Percentiles rank a stretch among this genome's conserved stretches.
phyloP scores from a whole-genome alignment of 139 green algal species.

The Chlorella sp. region DNA sequence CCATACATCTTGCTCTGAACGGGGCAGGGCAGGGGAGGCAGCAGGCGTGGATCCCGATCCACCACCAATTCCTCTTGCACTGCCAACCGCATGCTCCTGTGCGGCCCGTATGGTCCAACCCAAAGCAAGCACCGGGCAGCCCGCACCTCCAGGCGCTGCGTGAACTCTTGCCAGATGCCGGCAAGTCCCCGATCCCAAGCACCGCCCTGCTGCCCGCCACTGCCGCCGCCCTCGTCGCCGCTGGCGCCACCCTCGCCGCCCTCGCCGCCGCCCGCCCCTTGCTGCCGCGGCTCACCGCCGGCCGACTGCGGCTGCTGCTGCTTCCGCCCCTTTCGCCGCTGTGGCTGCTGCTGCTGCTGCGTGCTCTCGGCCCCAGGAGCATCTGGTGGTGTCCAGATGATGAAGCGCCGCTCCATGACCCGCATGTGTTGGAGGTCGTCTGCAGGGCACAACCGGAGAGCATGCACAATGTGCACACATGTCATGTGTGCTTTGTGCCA shows the following conservation, averaged over 20 bases:
- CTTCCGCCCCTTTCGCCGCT: not conserved
- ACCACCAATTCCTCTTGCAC: too few species aligned
- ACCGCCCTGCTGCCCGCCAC: too few species aligned
- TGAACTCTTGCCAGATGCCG: conserved; percentile 27
- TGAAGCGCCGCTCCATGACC: conserved; percentile 36
- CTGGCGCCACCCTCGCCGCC: not conserved
- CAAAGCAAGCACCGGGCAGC: not conserved
- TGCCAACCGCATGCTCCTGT: not conserved
- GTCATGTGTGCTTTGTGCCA: too few species aligned
- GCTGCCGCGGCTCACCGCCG: not conserved
- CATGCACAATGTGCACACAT: not conserved
- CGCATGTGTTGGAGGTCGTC: conserved; percentile 34
- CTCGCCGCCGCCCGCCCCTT: not conserved
- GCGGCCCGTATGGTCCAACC: not conserved
- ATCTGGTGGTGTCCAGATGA: conserved; percentile 27
- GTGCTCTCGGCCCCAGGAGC: not conserved
- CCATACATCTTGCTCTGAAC: conserved; percentile 25
- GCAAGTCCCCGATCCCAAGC: conserved; percentile 20
- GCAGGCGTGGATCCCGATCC: not conserved
- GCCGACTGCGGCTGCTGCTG: not conserved
- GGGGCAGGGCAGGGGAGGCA: not conserved
- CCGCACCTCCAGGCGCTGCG: not conserved
- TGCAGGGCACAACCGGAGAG: not conserved
- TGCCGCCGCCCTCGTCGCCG: not conserved
- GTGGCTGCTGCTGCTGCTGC: not conserved